phyloP scores from a whole-genome alignment of 23 red algal genomes.

The Gracilaria vermiculophylla region DNA sequence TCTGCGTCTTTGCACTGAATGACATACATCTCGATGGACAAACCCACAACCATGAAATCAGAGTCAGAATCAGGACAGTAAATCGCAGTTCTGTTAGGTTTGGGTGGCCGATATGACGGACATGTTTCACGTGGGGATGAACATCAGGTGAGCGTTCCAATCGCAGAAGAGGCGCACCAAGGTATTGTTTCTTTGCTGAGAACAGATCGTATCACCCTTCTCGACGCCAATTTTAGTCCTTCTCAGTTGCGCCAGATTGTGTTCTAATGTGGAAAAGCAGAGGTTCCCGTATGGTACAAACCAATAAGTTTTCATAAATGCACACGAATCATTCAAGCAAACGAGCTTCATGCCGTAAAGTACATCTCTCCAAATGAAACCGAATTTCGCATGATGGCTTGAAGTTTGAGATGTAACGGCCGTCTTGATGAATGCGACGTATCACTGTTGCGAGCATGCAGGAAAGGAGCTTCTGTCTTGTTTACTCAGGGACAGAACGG shows the following conservation, averaged over 20 bases:
- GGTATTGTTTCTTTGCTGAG: background rate
- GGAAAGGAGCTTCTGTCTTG: background rate
- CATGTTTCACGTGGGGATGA: slow-evolving; percentile 31
- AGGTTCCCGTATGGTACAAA: slow-evolving; percentile 60
- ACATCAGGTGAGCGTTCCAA: background rate
- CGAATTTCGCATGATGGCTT: slow-evolving; percentile 43
- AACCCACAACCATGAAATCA: too few relatives aligned
- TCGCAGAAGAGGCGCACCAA: background rate
- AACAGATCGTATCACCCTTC: slow-evolving; percentile 7
- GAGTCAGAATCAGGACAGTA: too few relatives aligned
- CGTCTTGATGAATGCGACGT: background rate
- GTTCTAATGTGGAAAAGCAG: background rate
- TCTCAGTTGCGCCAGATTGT: slow-evolving; percentile 18
- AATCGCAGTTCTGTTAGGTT: slow-evolving; percentile 12
- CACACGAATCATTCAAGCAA: slow-evolving; percentile 21
- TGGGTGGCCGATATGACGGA: slow-evolving; percentile 32
- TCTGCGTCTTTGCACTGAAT: too few relatives aligned
- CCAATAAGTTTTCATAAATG: slow-evolving; percentile 61
- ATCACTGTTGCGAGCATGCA: background rate
- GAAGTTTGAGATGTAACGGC: background rate
- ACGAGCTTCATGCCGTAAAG: slow-evolving; percentile 2
- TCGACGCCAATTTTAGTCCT: slow-evolving; percentile 48
- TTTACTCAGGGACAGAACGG: slow-evolving; percentile 6
- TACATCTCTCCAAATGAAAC: slow-evolving; percentile 72
- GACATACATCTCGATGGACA: too few relatives aligned